Base-by-base conservation (phyloP, 768 basidiomycete species). In the Leucosporidium creatinivorum region DNA sequence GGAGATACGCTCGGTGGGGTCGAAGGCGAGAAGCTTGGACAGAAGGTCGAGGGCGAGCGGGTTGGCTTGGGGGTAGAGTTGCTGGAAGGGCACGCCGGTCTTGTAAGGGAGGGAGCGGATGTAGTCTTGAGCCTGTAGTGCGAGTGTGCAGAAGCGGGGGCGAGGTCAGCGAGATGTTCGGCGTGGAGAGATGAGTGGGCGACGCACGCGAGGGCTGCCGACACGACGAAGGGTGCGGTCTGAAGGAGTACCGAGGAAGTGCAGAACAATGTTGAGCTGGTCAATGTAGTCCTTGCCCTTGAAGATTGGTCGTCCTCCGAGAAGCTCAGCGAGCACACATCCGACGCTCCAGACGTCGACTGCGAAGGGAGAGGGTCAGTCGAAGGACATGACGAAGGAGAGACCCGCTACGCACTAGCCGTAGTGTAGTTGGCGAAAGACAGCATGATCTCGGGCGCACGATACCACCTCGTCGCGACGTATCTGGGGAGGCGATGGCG, bases 271-370 rank as follows among this genome's bases (percentile, higher is more conserved):
- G 77, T 98, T 98, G 61, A 98, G 83, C 78, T 99, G 96, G 78
- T 99, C 96, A 63, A 99, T 94, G 77, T 99, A 98, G 77, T 98
- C 96, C 82, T 92, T 83, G 62, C 96, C 96, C 80, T 98, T 98
- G 77, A 80, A 81, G 50, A 81, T 79, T 0, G 80, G 80, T 52
- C 77, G 76, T 2, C 80, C 80, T 26, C 80, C 81, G 28, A 82
- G 70, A 2, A 82, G 77, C 70, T 81, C 80, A 21, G 81, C 81
- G n/a, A 82, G 76, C 59, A 81, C 81, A 69, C 80, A 81, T 10
- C 81, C 80, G 7, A 81, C 79, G 25, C 78, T 79, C 80, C 81
- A 81, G 75, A 80, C 79, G 68, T 81, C 80, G 73, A 81, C 74
- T 77, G 70, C 2, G 57, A 25, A 47, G 0, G 25, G n/a, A 5